Conservation (phyloP, 306 rosid species). For the Cucurbita maxima region DNA sequence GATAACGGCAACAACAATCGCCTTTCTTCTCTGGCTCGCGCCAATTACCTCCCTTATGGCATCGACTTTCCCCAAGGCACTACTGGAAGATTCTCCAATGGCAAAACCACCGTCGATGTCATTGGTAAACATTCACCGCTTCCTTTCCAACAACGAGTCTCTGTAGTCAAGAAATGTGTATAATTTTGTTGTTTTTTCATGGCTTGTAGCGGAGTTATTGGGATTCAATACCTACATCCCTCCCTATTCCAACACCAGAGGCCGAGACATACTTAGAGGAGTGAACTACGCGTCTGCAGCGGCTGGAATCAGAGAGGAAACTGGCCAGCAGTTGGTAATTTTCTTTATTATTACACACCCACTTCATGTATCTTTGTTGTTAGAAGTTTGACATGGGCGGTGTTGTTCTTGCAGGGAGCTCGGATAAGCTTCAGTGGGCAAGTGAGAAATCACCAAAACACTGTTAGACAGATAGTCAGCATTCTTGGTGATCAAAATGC, state of each 20-base stretch:
- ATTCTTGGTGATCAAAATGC: conserved; percentile 35
- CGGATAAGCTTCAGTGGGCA: conserved; percentile 77
- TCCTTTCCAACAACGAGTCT: too few relatives aligned
- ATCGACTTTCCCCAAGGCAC: conserved; percentile 58
- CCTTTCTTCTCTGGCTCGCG: conserved; percentile 60
- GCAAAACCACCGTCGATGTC: conserved; percentile 62
- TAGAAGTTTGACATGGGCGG: too few relatives aligned
- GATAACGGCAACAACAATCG: conserved; percentile 79
- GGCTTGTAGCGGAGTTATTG: conserved; percentile 54
- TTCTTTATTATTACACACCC: not conserved
- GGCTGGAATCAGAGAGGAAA: conserved; percentile 90
- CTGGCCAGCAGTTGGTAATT: conserved; percentile 78
- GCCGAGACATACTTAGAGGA: conserved; percentile 57
- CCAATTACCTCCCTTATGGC: conserved; percentile 68
- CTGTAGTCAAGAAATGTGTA: too few relatives aligned
- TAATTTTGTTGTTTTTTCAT: not conserved
- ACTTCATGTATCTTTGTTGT: not conserved
- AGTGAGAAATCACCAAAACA: conserved; percentile 57
- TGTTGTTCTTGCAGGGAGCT: conserved; percentile 36
- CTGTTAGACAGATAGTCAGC: conserved; percentile 50
- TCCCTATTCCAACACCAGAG: conserved; percentile 45
- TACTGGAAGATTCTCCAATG: conserved; percentile 79
- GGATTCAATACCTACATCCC: conserved; percentile 59
- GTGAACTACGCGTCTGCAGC: conserved; percentile 96
- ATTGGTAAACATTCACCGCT: conserved; percentile 24